Conservation (phyloP, 2,329 filamentous ascomycete species). For the Trichoderma hamatum region DNA sequence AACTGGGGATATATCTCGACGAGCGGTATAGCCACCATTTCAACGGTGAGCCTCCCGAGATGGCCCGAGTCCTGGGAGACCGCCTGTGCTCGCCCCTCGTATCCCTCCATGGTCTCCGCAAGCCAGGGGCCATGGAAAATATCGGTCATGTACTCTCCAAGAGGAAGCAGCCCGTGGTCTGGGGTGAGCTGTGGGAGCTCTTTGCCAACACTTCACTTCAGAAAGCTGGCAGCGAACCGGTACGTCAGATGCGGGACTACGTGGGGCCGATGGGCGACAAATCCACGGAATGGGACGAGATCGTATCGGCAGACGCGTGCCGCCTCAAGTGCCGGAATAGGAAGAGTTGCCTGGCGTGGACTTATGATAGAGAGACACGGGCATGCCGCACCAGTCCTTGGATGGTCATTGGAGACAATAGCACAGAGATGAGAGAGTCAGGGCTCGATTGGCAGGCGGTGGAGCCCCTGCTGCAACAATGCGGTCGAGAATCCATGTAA, state of each 20-base stretch:
- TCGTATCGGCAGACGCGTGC: slow-evolving; percentile 48
- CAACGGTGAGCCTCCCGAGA: slow-evolving; percentile 56
- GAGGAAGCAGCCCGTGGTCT: slow-evolving; percentile 48
- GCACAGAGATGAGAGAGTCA: slow-evolving; percentile 35
- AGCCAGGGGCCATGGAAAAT: slow-evolving; percentile 49
- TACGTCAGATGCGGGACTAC: slow-evolving; percentile 49
- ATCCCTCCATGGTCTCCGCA: slow-evolving; percentile 56
- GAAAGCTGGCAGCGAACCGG: slow-evolving; percentile 42
- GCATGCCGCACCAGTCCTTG: slow-evolving; percentile 53
- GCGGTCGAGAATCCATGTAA: slow-evolving; percentile 26
- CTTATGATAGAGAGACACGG: slow-evolving; percentile 46
- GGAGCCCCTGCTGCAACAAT: slow-evolving; percentile 35
- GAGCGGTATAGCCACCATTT: slow-evolving; percentile 58
- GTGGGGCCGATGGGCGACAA: slow-evolving; percentile 54
- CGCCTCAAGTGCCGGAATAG: slow-evolving; percentile 45
- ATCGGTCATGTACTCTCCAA: slow-evolving; percentile 48
- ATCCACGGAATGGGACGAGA: slow-evolving; percentile 43
- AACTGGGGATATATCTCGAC: slow-evolving; percentile 57
- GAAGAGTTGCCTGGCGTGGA: slow-evolving; percentile 55
- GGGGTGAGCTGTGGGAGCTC: slow-evolving; percentile 55
- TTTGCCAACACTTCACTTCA: slow-evolving; percentile 49
- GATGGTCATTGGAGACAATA: slow-evolving; percentile 49
- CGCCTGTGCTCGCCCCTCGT: slow-evolving; percentile 58
- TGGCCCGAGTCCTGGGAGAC: slow-evolving; percentile 54
- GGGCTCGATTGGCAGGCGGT: slow-evolving; percentile 40